Evolutionary conservation across 2,329 filamentous ascomycete species (phyloP).

Genomic region (Microsporum canis): DNA sequence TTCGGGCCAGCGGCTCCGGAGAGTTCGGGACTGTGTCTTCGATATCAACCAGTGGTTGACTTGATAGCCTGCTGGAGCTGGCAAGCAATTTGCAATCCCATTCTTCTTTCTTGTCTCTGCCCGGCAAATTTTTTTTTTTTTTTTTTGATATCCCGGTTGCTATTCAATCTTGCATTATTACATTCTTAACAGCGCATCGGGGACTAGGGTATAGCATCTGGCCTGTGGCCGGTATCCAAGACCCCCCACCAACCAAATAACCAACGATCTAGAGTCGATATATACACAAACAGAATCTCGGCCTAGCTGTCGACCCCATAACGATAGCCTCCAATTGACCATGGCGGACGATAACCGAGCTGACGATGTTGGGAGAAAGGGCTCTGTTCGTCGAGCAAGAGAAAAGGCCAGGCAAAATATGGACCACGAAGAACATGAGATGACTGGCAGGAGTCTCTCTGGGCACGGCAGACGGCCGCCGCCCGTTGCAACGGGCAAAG

Average conservation of each 20-base stretch:
- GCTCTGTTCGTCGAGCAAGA: constrained; percentile 12
- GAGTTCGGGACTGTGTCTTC: background rate
- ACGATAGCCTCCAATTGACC: background rate
- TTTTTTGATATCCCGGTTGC: background rate
- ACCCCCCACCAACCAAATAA: background rate
- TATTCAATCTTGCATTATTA: background rate
- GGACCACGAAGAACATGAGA: background rate
- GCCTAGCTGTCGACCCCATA: background rate
- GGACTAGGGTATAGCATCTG: background rate
- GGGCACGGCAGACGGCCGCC: constrained; percentile 10
- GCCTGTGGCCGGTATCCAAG: background rate
- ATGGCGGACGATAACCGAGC: background rate
- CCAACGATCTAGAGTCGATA: background rate
- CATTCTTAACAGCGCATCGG: background rate
- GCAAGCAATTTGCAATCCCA: background rate
- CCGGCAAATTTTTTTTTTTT: background rate
- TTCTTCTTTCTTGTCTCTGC: background rate
- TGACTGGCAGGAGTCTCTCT: background rate
- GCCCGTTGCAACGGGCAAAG: constrained; percentile 7
- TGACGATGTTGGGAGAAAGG: constrained; percentile 4
- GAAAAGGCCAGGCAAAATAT: constrained; percentile 7
- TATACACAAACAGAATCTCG: background rate
- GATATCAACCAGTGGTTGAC: background rate
- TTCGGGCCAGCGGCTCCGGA: background rate
- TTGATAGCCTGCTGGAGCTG: background rate